Conservation (phyloP, 768 basidiomycete genomes). For the Postia placenta region DNA sequence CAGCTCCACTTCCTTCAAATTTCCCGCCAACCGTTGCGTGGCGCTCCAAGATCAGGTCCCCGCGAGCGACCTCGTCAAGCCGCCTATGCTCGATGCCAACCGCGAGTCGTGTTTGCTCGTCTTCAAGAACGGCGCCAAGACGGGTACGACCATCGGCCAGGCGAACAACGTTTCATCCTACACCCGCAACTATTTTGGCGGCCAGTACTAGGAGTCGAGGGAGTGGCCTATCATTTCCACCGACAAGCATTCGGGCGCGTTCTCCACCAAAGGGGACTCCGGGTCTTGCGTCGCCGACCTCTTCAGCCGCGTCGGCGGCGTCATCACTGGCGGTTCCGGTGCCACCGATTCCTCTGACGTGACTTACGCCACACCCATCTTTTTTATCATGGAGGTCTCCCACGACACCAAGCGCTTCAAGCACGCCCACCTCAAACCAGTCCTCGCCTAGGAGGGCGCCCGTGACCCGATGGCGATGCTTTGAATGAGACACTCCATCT, state of each 20-base stretch:
- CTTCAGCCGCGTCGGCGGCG: no score
- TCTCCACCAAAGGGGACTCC: slow-evolving; percentile 34
- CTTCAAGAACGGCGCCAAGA: slow-evolving; percentile 21
- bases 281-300: no score
- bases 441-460: no score
- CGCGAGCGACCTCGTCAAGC: slow-evolving; percentile 24
- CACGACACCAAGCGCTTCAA: no score
- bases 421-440: no score
- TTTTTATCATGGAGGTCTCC: no score
- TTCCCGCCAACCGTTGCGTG: slow-evolving; percentile 2
- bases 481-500: no score
- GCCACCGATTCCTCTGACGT: no score
- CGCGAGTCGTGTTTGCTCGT: slow-evolving; percentile 17
- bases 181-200: slow-evolving; percentile 12
- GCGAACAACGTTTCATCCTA: slow-evolving; percentile 17
- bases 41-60: slow-evolving; percentile 14
- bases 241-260: slow-evolving; percentile 23
- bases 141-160: slow-evolving; percentile 21
- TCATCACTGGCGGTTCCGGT: no score
- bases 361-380: no score
- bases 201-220: slow-evolving; percentile 8
- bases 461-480: no score
- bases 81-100: slow-evolving; percentile 18
- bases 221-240: slow-evolving; percentile 14
- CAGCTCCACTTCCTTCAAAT: background rate